Percentiles rank a stretch among this genome's conserved stretches.
Evolutionary conservation across 768 basidiomycete species (phyloP).

Genomic region (Artomyces pyxidatus): DNA sequence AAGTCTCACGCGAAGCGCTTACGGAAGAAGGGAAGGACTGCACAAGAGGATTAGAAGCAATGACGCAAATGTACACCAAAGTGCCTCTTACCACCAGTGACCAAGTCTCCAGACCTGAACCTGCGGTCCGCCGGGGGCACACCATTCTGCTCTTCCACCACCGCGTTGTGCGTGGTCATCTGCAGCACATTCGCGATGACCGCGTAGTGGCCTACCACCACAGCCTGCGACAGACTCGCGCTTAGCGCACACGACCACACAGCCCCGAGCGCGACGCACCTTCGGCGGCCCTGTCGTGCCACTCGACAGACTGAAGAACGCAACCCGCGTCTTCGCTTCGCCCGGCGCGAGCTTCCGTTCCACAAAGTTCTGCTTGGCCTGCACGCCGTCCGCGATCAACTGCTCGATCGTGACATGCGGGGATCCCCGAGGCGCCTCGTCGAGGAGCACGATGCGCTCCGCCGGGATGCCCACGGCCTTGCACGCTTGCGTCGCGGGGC

Average conservation of each 20-base stretch:
- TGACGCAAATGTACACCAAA: constrained; percentile 2
- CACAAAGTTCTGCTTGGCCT: constrained; percentile 29
- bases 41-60: no score
- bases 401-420: constrained; percentile 30
- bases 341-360: constrained; percentile 44
- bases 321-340: constrained; percentile 52
- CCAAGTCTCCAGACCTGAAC: constrained; percentile 51
- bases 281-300: constrained; percentile 58
- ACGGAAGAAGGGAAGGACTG: constrained; percentile 25
- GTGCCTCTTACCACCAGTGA: constrained; percentile 37
- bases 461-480: constrained; percentile 23
- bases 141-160: constrained; percentile 24
- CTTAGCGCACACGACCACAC: constrained; percentile 21
- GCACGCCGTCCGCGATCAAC: constrained; percentile 37
- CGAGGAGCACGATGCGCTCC: constrained; percentile 23
- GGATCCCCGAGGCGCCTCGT: background rate
- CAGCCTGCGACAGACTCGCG: constrained; percentile 38
- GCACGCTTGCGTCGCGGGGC: constrained; percentile 23
- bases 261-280: constrained; percentile 8
- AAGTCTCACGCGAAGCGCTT: constrained; percentile 6
- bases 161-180: constrained; percentile 14
- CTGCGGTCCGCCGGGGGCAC: constrained; percentile 28
- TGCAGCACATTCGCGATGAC: constrained; percentile 45
- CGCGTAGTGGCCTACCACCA: constrained; percentile 54
- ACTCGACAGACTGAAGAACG: constrained; percentile 66